Evolutionary conservation across 768 basidiomycete genomes (phyloP), one percentile per base, ranked within the genome.

Genomic region (Tylopilus vinaceipallidus): DNA sequence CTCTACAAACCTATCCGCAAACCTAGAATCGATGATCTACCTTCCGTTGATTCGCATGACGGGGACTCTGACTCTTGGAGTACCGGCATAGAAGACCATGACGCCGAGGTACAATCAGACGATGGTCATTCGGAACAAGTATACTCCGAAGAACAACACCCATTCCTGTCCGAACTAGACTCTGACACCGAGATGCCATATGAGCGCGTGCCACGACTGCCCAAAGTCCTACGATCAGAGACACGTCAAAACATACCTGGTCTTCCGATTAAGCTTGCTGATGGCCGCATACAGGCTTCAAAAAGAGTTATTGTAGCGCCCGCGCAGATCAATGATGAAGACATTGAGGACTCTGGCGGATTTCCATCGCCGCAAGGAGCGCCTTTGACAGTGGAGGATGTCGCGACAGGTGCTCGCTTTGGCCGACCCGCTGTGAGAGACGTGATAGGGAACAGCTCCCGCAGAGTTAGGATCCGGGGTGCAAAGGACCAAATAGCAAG

Each of bases 401-500:
- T 89, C 20, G 72, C 89, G 8, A 91, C 89, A 8, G 91, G 90
- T 12, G 85, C 90, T 54, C 81, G 93, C 27, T 92, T 93, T 58
- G 94, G 94, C n/a, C 81, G 91, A 23, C 80, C 79, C 16, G 87
- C 91, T 4, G 83, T 95, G 12, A 69, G 81, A 26, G 84, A 87
- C 54, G 75, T 95, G 38, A 72, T 95, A 33, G 70, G 73, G 35
- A 85, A 79, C 52, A 76, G 76, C 57, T 86, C 88, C 20, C 79
- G 85, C 52, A 79, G 77, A 55, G 75, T 73, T 42, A 77, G 85
- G 45, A 73, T 97, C 55, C 82, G 83, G 56, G 75, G 75, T 35
- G 95, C 95, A 13, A 92, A 95, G 60, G 93, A 97, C 63, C 94
- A 98, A 71, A 91, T 98, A 54, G 97, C 94, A 1, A 76, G 79